Conservation (phyloP, 495 filamentous ascomycete genomes). For the Achaetomiella virescens region DNA sequence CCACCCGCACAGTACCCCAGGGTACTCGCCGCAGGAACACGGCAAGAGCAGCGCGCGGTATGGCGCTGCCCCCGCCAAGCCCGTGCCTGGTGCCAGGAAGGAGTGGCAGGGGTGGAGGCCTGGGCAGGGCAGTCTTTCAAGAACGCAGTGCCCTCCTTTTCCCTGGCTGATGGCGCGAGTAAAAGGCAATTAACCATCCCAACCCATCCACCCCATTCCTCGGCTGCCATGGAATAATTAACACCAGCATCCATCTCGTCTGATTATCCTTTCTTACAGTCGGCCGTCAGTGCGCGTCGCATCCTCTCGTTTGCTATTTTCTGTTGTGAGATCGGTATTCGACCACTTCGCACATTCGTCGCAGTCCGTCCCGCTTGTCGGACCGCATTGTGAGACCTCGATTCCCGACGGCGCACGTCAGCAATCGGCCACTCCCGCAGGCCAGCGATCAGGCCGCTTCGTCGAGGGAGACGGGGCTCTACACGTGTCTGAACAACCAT, state of each 20-base stretch:
- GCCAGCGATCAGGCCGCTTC: not conserved
- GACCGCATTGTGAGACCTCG: slow-evolving; percentile 11
- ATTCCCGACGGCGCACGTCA: slow-evolving; percentile 14
- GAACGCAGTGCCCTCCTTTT: not conserved
- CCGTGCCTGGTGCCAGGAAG: not conserved
- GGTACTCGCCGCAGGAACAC: slow-evolving; percentile 12
- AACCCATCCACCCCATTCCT: not conserved
- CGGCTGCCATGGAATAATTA: slow-evolving; percentile 7
- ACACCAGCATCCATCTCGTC: not conserved
- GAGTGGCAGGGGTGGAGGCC: not conserved
- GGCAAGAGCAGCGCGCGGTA: slow-evolving; percentile 14
- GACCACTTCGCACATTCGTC: not conserved
- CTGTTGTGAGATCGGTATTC: slow-evolving; percentile 9
- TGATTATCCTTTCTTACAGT: slow-evolving; percentile 6
- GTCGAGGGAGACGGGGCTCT: not conserved
- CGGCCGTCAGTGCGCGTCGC: slow-evolving; percentile 18
- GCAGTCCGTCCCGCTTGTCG: not conserved
- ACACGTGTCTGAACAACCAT: not conserved
- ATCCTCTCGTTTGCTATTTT: slow-evolving; percentile 25
- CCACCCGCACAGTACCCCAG: slow-evolving; percentile 2
- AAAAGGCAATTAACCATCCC: not conserved
- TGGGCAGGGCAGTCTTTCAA: not conserved
- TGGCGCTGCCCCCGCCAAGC: slow-evolving; percentile 6
- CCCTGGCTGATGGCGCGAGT: not conserved
- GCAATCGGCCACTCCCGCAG: slow-evolving; percentile 2